phyloP scores from a whole-genome alignment of 2,329 filamentous ascomycete species.

The Gaeumannomyces tritici region DNA sequence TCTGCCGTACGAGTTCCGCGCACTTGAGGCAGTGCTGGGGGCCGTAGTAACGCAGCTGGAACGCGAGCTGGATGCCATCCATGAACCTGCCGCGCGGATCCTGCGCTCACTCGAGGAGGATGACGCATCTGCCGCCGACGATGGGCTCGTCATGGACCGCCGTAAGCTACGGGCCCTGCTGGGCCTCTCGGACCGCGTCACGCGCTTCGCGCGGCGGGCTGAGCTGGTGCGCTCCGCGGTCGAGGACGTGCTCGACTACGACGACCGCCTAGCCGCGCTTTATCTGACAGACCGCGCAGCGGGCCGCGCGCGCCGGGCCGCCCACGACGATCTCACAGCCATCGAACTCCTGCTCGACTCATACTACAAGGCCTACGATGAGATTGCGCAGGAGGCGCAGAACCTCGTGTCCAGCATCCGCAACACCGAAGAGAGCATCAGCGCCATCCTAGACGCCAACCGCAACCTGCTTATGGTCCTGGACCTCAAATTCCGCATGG shows the following conservation, averaged over 20 bases:
- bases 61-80: slow-evolving; percentile 86
- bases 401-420: slow-evolving; percentile 91
- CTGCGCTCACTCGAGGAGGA: slow-evolving; percentile 89
- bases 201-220: slow-evolving; percentile 95
- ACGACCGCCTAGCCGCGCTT: slow-evolving; percentile 94
- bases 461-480: slow-evolving; percentile 96
- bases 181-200: slow-evolving; percentile 89
- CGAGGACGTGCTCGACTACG: slow-evolving; percentile 88
- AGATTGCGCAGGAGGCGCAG: slow-evolving; percentile 91
- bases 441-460: slow-evolving; percentile 94
- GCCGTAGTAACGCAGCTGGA: slow-evolving; percentile 88
- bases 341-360: slow-evolving; percentile 95
- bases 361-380: slow-evolving; percentile 95
- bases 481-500: slow-evolving; percentile 92
- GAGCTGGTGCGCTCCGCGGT: slow-evolving; percentile 90
- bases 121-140: neutral
- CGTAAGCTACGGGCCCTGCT: slow-evolving; percentile 87
- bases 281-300: slow-evolving; percentile 84
- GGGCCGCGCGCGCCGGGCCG: slow-evolving; percentile 56
- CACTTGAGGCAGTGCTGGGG: slow-evolving; percentile 88
- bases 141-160: slow-evolving; percentile 55
- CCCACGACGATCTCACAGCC: slow-evolving; percentile 81
- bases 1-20: slow-evolving; percentile 91
- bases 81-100: slow-evolving; percentile 83
- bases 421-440: slow-evolving; percentile 96